Conservation (phyloP, 345 rosid genomes). For the Citrus unshiu region DNA sequence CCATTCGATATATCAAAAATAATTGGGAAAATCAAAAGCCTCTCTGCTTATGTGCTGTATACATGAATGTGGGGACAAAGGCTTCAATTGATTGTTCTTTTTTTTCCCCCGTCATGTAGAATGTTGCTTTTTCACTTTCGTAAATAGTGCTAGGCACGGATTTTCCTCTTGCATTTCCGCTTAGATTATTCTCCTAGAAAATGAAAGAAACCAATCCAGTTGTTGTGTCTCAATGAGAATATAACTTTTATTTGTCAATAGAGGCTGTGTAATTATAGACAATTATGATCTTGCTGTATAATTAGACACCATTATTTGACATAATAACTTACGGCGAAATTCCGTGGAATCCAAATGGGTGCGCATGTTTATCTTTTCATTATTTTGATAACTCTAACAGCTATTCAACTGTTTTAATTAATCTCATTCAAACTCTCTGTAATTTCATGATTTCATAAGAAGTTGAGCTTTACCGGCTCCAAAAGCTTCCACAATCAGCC, state of each 20-base stretch:
- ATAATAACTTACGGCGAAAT: conserved; percentile 40
- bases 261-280: conserved; percentile 35
- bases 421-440: conserved; percentile 16
- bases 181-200: conserved; percentile 16
- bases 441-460: conserved; percentile 17
- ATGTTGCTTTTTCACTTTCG: conserved; percentile 22
- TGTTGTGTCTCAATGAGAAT: conserved; percentile 5
- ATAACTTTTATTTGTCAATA: conserved; percentile 13
- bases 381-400: conserved; percentile 12
- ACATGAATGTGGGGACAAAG: conserved; percentile 52
- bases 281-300: conserved; percentile 40
- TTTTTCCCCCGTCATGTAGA: conserved; percentile 26
- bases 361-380: conserved; percentile 40
- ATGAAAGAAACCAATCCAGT: conserved; percentile 6
- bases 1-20: conserved; percentile 12
- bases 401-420: neutral
- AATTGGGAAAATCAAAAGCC: conserved; percentile 41
- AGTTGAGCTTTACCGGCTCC: conserved; percentile 23
- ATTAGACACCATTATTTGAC: conserved; percentile 57
- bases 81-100: conserved; percentile 48
- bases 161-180: conserved; percentile 6
- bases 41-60: conserved; percentile 40
- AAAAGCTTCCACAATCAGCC: conserved; percentile 1
- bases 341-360: conserved; percentile 39
- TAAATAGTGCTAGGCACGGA: conserved; percentile 19